Percentiles rank a stretch among this genome's conserved stretches.
phyloP scores from a whole-genome alignment of 179 eudicot species.

The Drosera spatulata region DNA sequence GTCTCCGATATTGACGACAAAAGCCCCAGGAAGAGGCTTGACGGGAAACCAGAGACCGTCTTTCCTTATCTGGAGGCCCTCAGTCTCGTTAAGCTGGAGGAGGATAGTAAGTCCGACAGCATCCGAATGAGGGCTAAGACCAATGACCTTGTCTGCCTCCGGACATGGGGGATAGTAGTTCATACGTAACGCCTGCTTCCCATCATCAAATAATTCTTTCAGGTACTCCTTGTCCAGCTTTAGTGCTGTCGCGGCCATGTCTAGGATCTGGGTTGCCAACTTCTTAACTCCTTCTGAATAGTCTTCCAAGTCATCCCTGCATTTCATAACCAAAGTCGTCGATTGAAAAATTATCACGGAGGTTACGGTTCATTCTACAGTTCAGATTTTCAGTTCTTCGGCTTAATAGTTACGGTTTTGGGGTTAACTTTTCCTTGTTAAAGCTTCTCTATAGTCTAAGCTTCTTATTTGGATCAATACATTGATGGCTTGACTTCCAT shows the following conservation, averaged over 20 bases:
- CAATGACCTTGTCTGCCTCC: constrained; percentile 4
- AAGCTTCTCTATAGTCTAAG: no score
- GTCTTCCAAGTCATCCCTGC: constrained; percentile 7
- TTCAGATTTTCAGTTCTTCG: no score
- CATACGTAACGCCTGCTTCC: not conserved
- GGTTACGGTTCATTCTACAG: no score
- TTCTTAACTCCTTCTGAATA: constrained; percentile 6
- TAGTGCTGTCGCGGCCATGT: constrained; percentile 7
- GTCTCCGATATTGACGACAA: constrained; percentile 7
- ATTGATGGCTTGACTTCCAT: no score
- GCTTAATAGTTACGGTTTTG: no score
- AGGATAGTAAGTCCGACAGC: constrained; percentile 4
- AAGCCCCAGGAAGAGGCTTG: constrained; percentile 31
- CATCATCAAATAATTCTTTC: no score
- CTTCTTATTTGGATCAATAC: no score
- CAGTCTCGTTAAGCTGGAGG: not conserved
- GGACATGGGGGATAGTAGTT: constrained; percentile 11
- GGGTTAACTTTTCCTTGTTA: no score
- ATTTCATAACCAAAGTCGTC: no score
- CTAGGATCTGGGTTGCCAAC: constrained; percentile 1
- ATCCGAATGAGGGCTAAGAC: constrained; percentile 9
- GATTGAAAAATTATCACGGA: no score
- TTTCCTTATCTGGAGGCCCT: constrained; percentile 8
- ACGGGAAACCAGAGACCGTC: constrained; percentile 34
- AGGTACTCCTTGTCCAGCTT: not conserved